A percentile compares a stretch with the other conserved stretches of the same genome.
Conservation (phyloP, 495 filamentous ascomycete genomes). For the Ascodesmis nigricans region DNA sequence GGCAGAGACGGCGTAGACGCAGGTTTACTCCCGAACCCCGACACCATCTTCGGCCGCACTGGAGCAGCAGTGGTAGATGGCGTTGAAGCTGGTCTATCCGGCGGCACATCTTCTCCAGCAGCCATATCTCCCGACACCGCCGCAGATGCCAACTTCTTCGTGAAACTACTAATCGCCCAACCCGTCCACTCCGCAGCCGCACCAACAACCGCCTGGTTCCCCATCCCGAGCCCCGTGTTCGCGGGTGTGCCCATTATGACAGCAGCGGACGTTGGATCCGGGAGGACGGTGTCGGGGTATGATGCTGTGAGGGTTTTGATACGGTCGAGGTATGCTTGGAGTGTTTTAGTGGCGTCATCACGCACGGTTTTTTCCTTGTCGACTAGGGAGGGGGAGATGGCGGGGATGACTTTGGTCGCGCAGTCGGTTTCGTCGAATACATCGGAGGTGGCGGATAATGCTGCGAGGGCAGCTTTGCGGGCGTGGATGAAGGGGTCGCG, state of each 20-base stretch:
- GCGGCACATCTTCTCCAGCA: slow-evolving; percentile 13
- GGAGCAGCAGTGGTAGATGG: slow-evolving; percentile 24
- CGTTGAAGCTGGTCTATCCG: slow-evolving; percentile 27
- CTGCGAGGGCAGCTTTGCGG: slow-evolving; percentile 67
- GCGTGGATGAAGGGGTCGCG: slow-evolving; percentile 89
- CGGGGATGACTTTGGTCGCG: slow-evolving; percentile 58
- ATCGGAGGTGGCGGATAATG: slow-evolving; percentile 63
- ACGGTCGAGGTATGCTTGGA: slow-evolving; percentile 72
- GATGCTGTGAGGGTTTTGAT: slow-evolving; percentile 51
- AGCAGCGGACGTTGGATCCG: slow-evolving; percentile 28
- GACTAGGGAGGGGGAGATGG: slow-evolving; percentile 47
- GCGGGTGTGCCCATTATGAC: slow-evolving; percentile 25
- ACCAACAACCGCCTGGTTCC: not conserved
- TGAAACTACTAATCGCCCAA: slow-evolving; percentile 98
- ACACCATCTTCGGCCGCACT: slow-evolving; percentile 9
- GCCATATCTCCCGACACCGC: slow-evolving; percentile 46
- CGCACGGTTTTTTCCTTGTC: slow-evolving; percentile 37
- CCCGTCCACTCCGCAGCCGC: slow-evolving; percentile 47
- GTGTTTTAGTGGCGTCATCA: slow-evolving; percentile 73
- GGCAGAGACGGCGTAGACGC: slow-evolving; percentile 20
- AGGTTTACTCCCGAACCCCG: too few relatives aligned
- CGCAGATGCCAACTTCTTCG: slow-evolving; percentile 70
- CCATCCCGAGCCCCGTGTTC: slow-evolving; percentile 34
- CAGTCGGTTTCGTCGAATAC: slow-evolving; percentile 80
- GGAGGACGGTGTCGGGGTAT: slow-evolving; percentile 58